A percentile compares a stretch with the other conserved stretches of the same genome.
Evolutionary conservation across 2,329 filamentous ascomycete species (phyloP).

Genomic region (Stachybotrys chartarum): DNA sequence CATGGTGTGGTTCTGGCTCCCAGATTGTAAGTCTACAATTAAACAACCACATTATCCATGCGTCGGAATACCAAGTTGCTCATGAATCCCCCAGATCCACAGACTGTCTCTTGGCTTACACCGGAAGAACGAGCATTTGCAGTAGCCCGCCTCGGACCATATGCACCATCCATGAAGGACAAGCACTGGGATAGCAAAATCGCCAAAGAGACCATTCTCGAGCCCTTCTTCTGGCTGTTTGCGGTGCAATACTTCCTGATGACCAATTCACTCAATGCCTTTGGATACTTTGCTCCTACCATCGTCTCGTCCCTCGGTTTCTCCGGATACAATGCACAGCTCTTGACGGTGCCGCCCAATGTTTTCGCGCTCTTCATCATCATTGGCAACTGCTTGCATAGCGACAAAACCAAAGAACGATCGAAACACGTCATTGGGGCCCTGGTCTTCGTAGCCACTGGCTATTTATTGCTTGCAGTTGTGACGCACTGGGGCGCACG

Average conservation of each 20-base stretch:
- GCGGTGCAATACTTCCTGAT: slow-evolving; percentile 22
- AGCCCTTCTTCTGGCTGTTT: slow-evolving; percentile 26
- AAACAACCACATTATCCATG: background rate
- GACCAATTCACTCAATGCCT: slow-evolving; percentile 26
- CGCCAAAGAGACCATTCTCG: slow-evolving; percentile 22
- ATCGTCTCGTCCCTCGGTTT: slow-evolving; percentile 28
- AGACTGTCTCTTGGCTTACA: slow-evolving; percentile 24
- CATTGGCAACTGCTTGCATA: slow-evolving; percentile 22
- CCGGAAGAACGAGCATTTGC: slow-evolving; percentile 24
- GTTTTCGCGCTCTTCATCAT: slow-evolving; percentile 26
- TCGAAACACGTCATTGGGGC: slow-evolving; percentile 21
- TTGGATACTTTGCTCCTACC: slow-evolving; percentile 26
- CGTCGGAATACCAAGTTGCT: background rate
- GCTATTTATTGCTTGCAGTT: slow-evolving; percentile 21
- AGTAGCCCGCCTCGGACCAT: slow-evolving; percentile 25
- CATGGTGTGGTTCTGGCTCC: slow-evolving; percentile 21
- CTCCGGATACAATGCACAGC: slow-evolving; percentile 21
- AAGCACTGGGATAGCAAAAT: slow-evolving; percentile 24
- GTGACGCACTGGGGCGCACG: slow-evolving; percentile 19
- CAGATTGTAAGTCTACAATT: slow-evolving; percentile 15
- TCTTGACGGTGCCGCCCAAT: slow-evolving; percentile 28
- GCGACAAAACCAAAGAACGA: slow-evolving; percentile 21
- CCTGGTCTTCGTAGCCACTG: slow-evolving; percentile 17
- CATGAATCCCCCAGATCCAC: slow-evolving; percentile 13
- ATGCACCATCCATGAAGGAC: slow-evolving; percentile 23